A percentile compares a stretch with the other conserved stretches of the same genome.
Evolutionary conservation across 208 protist species (phyloP).

Genomic region (Leishmania gerbilli): DNA sequence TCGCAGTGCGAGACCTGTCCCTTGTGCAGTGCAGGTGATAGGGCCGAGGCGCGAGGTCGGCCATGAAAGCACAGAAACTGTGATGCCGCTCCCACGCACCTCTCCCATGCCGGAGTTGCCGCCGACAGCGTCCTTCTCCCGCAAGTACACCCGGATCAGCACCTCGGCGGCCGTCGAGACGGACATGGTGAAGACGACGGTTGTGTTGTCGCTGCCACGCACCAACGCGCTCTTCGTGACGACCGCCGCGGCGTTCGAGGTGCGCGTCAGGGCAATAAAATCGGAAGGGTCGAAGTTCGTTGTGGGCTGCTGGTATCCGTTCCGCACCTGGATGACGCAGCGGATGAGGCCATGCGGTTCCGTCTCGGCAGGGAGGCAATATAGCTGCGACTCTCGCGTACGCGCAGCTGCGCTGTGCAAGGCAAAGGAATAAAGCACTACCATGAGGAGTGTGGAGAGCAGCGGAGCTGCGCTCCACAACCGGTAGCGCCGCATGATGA

Average conservation of each 20-base stretch:
- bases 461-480: background rate
- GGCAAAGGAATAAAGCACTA: constrained; percentile 1
- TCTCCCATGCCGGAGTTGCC: constrained; percentile 1
- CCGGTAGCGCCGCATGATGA: background rate
- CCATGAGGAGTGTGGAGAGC: constrained; percentile 8
- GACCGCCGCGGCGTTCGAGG: constrained; percentile 24
- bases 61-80: constrained; percentile 38
- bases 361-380: constrained; percentile 33
- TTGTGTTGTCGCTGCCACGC: constrained; percentile 39
- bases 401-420: constrained; percentile 9
- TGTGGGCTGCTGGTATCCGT: constrained; percentile 39
- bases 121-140: background rate
- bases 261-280: constrained; percentile 29
- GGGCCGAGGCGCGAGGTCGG: constrained; percentile 36
- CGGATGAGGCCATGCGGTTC: constrained; percentile 30
- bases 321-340: constrained; percentile 46
- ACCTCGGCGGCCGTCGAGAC: constrained; percentile 32
- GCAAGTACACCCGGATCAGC: constrained; percentile 34
- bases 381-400: constrained; percentile 36
- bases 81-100: constrained; percentile 44
- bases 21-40: constrained; percentile 33
- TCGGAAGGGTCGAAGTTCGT: constrained; percentile 37
- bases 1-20: constrained; percentile 37
- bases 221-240: constrained; percentile 30
- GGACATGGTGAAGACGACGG: constrained; percentile 37